Base-by-base conservation (phyloP, 2,329 filamentous ascomycete species). In the Claviceps sp. region DNA sequence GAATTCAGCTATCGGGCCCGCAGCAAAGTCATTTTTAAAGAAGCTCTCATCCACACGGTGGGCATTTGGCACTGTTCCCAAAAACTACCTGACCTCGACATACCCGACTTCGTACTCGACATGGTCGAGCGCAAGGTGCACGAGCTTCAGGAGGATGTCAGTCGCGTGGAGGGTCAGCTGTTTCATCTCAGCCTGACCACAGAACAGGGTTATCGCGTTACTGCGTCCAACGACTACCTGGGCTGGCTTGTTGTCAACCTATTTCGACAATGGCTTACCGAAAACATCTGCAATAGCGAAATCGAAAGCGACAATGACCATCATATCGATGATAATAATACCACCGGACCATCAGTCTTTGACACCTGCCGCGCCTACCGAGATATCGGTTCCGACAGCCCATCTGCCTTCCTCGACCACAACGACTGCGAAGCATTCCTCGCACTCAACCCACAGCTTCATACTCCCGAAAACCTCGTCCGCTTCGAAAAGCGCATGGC, bases 91-190 rank as follows among this genome's bases (percentile, higher is more conserved):
- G 82, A 87, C 53, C 76, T 79, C 54, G 75, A 84, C 34, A 75
- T 95, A 42, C 87, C 90, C 0, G 79, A 84, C 26, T 66, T 78
- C 0, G 88, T 96, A 0, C 73, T 96, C 9, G 89, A 96, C 59
- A 76, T 96, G 38, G 94, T 96, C 55, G 88, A 95, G 66, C 89
- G 96, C 68, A 96, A 96, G 67, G 89, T 93, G 5, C 89, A 95
- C 59, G 90, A 96, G 66, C 75, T 96, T 18, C 85, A 89, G 56
- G 89, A 96, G 61, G 76, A 83, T 7, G 87, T 95, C 56, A 78
- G 81, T 38, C 82, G 85, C 30, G 78, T 93, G 22, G 91, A 96
- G 63, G 81, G 82, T 20, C 84, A 85, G 51, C 78, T 97, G 13
- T 94, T 94, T 69, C 79, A 89, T 11, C 72, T 96, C 6, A 87